Evolutionary conservation across 2,329 filamentous ascomycete genomes (phyloP).

Genomic region (Tolypocladium ovalisporum): DNA sequence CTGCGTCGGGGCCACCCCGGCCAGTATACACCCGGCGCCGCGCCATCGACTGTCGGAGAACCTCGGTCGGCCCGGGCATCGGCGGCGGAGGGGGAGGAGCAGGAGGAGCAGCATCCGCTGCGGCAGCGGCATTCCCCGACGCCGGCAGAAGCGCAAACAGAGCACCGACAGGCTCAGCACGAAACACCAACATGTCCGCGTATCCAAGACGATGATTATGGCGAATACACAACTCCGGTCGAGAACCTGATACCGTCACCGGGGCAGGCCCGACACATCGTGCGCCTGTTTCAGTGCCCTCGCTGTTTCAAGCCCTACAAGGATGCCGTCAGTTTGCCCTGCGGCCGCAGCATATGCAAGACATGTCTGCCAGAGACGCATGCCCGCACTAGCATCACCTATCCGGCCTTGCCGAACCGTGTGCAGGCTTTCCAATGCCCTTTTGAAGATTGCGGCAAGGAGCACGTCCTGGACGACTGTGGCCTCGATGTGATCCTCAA

Average conservation of each 20-base stretch:
- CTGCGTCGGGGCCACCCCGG: not conserved
- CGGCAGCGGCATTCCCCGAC: not conserved
- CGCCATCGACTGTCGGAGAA: not conserved
- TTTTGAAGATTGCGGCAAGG: slow-evolving; percentile 50
- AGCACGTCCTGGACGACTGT: slow-evolving; percentile 71
- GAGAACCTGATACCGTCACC: not conserved
- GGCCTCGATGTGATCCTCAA: slow-evolving; percentile 64
- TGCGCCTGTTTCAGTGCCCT: slow-evolving; percentile 69
- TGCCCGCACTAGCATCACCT: slow-evolving; percentile 60
- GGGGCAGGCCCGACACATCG: slow-evolving; percentile 16
- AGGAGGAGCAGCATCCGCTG: not conserved
- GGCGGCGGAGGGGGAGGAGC: not conserved
- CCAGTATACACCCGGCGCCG: not conserved
- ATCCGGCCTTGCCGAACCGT: slow-evolving; percentile 58
- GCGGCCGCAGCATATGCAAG: slow-evolving; percentile 68
- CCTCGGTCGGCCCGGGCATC: no score
- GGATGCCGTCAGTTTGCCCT: slow-evolving; percentile 67
- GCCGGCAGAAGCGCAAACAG: not conserved
- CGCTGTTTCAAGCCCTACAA: slow-evolving; percentile 58
- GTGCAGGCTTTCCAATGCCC: slow-evolving; percentile 66
- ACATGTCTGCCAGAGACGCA: slow-evolving; percentile 60
- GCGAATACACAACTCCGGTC: not conserved
- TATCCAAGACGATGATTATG: no score
- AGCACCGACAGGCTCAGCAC: not conserved
- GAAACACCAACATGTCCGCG: not conserved